These are phyloP conservation scores for Mycena rosella DNA, from an alignment of 768 basidiomycete genomes.

Conservation along the genomic window DNA sequence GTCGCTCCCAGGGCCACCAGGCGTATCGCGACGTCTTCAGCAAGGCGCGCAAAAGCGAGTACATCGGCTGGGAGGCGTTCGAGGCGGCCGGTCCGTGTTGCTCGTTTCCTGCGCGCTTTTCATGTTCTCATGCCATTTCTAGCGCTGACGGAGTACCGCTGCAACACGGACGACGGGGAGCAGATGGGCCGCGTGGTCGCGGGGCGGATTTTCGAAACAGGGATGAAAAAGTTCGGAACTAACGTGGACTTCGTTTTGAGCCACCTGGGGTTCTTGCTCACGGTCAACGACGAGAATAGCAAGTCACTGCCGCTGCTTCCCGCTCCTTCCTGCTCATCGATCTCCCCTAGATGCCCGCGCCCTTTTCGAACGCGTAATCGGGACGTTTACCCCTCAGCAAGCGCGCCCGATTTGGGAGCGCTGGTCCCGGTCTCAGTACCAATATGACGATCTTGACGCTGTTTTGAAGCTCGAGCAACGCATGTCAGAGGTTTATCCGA, in stretches of 20 bases:
- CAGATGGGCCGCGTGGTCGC: conserved; percentile 63
- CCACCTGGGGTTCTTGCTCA: conserved; percentile 94
- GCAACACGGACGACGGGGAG: conserved; percentile 70
- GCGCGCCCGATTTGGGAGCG: conserved; percentile 94
- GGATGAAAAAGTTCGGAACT: conserved; percentile 84
- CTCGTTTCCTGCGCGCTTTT: neutral
- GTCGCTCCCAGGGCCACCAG: conserved; percentile 90
- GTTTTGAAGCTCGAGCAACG: conserved; percentile 91
- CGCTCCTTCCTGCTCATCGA: conserved; percentile 3
- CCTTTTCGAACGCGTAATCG: conserved; percentile 90
- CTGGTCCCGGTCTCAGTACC: conserved; percentile 96
- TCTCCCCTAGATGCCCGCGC: conserved; percentile 87
- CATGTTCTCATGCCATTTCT: conserved; percentile 12
- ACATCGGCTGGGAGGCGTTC: conserved; percentile 92
- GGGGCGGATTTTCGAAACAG: conserved; percentile 93
- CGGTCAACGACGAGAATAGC: conserved; percentile 97
- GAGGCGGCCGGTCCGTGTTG: conserved; percentile 86
- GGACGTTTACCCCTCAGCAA: conserved; percentile 80
- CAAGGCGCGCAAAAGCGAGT: conserved; percentile 81
- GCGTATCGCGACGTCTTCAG: conserved; percentile 82
- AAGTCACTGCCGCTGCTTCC: conserved; percentile 46
- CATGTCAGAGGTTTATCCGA: conserved; percentile 88
- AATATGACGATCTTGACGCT: conserved; percentile 92
- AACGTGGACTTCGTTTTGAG: conserved; percentile 89
- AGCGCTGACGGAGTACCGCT: conserved; percentile 98